A percentile compares a stretch with the other conserved stretches of the same genome.
Conservation (phyloP, 2,329 filamentous ascomycete species). For the Colletotrichum sp. region DNA sequence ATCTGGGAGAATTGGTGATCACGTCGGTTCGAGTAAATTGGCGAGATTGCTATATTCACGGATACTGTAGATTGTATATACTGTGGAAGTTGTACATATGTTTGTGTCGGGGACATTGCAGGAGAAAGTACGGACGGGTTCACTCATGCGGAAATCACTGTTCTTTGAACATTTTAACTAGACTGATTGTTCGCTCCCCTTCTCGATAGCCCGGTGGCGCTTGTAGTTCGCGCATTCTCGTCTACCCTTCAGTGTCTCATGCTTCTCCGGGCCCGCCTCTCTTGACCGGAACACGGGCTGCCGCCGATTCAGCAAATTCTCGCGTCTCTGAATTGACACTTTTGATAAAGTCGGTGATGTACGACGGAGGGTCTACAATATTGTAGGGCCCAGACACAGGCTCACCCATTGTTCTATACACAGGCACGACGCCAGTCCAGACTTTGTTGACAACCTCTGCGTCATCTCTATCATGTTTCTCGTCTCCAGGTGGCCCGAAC, state of each 20-base stretch:
- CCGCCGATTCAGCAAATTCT: conserved; percentile 28
- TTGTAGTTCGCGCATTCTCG: neutral
- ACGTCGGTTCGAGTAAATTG: neutral
- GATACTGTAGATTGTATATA: neutral
- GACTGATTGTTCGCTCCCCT: neutral
- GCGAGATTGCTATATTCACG: neutral
- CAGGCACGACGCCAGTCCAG: conserved; percentile 66
- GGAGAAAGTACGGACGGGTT: neutral
- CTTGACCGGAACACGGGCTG: neutral
- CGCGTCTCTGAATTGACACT: conserved; percentile 37
- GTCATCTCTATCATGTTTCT: conserved; percentile 52
- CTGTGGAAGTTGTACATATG: neutral
- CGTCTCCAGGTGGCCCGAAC: conserved; percentile 65
- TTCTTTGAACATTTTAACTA: neutral
- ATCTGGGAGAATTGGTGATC: conserved; percentile 89
- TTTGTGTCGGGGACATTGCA: neutral
- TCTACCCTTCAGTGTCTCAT: neutral
- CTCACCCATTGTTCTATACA: conserved; percentile 67
- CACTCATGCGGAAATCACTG: neutral
- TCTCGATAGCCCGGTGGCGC: neutral
- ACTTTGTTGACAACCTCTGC: conserved; percentile 42
- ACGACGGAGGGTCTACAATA: conserved; percentile 57
- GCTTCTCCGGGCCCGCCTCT: neutral
- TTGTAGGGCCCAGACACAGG: conserved; percentile 68
- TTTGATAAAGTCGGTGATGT: conserved; percentile 55